Base-by-base conservation (phyloP, 345 rosid genomes). In the Sonneratia alba region DNA sequence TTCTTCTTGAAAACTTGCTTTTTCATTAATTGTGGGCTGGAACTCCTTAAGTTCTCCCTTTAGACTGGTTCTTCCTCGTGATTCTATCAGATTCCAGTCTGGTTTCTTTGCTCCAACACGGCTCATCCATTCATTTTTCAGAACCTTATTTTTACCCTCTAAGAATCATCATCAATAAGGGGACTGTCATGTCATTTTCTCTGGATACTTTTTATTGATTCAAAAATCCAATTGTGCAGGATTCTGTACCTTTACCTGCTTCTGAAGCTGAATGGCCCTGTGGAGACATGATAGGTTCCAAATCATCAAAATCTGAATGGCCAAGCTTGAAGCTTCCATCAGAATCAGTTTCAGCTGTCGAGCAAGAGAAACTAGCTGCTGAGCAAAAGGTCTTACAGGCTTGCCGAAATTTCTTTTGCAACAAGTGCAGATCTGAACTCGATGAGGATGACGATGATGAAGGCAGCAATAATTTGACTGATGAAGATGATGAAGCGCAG, bases 321-420 rank as follows among this genome's bases (percentile, higher is more conserved):
- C 61, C 67, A 40, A 7, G 36, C 51, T 42, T 27, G 53, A 36
- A 65, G 48, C 64, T 53, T 65, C 27, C 67, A 65, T 36, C 61
- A 49, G 66, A 18, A 49, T 13, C 70, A 37, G 70, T 67, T 38
- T 75, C 61, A 12, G 1, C 67, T 10, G 74, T 59, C 68, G 86
- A 76, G 70, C 74, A 72, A 70, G 77, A 79, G n/a, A 79, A 71
- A 67, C 34, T 79, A 18, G 77, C 78, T 32, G 75, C 61, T n/a
- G 72, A 74, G 77, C 81, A 71, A 64, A 83, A 75, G 59, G 72
- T 76, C 34, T 74, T 83, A 71, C 79, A 79, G 5, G 65, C 81
- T 37, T 90, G 93, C 70, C 80, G 71, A 19, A 77, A 63, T 56
- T 88, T 90, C 74, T 83, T 85, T 45, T 43, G 66, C 0, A 34